Base-by-base conservation (phyloP, 176 grass and related monocot species). In the Carex parvula region DNA sequence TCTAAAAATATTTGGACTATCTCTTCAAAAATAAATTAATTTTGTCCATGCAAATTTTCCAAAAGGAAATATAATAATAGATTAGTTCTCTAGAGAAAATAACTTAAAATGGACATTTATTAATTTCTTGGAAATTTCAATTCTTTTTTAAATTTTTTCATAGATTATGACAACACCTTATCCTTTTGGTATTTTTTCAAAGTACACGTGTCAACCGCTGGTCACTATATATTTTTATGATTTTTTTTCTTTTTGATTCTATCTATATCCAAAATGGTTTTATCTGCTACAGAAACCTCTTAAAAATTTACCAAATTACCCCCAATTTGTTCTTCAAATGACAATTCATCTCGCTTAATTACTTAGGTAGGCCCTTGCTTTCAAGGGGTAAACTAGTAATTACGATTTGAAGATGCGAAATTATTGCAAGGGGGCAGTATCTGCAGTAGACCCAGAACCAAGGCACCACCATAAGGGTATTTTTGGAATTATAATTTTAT, bases 281-380 rank as follows among this genome's bases (percentile, higher is more conserved):
- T 52, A 52, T 74, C 69, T 24, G 10, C n/a, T 22, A 13, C 57
- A 55, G 8, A 76, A 52, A 32, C 2, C 3, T 7, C 46, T 6
- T 55, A 6, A 8, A 13, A 3, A 12, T 11, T 20, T 14, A 74
- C 70, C 4, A 74, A 54, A 76, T 3, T 76, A 54, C 13, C 46
- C 72, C 72, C 72, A 76, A 55, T 29, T 54, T 76, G 48, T 55
- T 55, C 35, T 42, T 55, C 20, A 76, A 54, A 76, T 56, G 46
- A 18, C 72, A 15, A 7, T 14, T 16, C 13, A 74, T 75, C 21
- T 52, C 12, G 21, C 18, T 44, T 75, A 3, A 53, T 75, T 54
- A 16, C 6, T 8, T 8, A 56, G 48, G 50, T 77, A 77, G 73
- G 73, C 6, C 24, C 46, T 18, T 33, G 50, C 72, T 17, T 17